A percentile compares a stretch with the other conserved stretches of the same genome.
Conservation (phyloP, 345 rosid species). For the Ricinus communis region DNA sequence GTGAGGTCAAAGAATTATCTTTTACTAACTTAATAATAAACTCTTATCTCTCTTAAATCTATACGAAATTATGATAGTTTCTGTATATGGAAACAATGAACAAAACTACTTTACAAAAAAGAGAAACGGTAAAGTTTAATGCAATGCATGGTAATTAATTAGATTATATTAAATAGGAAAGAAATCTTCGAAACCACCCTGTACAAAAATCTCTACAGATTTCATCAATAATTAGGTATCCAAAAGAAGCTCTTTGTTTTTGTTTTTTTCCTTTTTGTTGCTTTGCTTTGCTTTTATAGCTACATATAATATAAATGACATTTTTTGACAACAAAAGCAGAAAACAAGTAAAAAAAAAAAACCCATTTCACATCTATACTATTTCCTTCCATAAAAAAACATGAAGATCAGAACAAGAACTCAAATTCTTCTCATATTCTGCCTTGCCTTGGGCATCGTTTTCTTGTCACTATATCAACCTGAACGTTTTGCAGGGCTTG, state of each 20-base stretch:
- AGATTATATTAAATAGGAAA: background rate
- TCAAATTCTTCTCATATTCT: slow-evolving; percentile 19
- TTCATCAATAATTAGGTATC: background rate
- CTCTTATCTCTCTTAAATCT: too few species aligned
- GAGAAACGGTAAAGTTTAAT: too few species aligned
- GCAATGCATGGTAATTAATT: background rate
- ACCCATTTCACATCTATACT: background rate
- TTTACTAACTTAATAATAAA: too few species aligned
- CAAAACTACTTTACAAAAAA: too few species aligned
- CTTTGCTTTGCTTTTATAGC: background rate
- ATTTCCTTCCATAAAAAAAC: background rate
- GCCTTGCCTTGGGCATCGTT: slow-evolving; percentile 22
- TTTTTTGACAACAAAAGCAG: background rate
- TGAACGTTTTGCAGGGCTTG: slow-evolving; percentile 34
- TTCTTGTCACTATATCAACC: slow-evolving; percentile 38
- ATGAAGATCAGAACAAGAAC: slow-evolving; percentile 35
- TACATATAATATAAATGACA: background rate
- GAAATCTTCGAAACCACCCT: background rate
- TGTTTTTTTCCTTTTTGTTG: background rate
- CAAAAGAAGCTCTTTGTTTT: background rate
- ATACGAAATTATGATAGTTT: too few species aligned
- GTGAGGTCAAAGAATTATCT: too few species aligned
- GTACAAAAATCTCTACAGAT: background rate
- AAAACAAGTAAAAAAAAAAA: background rate
- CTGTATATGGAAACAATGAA: too few species aligned